phyloP scores from a whole-genome alignment of 441 rosid genomes.

The Adansonia grandidieri region DNA sequence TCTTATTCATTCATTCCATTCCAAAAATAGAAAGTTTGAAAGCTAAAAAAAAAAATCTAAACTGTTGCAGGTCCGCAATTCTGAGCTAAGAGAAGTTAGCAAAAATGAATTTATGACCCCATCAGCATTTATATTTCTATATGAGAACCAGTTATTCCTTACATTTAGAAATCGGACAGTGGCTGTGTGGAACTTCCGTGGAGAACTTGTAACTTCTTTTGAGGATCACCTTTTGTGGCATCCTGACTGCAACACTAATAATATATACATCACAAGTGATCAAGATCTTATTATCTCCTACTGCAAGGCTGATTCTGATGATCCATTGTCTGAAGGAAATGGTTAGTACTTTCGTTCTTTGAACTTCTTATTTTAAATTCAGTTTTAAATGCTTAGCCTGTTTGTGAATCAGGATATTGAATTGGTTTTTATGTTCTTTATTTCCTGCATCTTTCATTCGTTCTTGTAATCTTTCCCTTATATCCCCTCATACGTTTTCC shows the following conservation, averaged over 20 bases:
- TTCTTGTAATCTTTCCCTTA: not conserved
- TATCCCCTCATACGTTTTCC: not conserved
- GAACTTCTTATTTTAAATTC: not conserved
- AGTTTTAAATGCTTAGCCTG: not conserved
- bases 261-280: constrained; percentile 86
- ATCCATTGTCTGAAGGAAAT: constrained; percentile 70
- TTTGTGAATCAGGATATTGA: not conserved
- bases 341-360: constrained; percentile 44
- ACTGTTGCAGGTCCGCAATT: constrained; percentile 60
- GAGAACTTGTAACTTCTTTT: constrained; percentile 82
- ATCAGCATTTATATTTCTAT: constrained; percentile 75
- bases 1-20: no score
- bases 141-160: constrained; percentile 75
- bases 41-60: constrained; percentile 8
- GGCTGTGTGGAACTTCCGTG: constrained; percentile 90
- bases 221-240: constrained; percentile 89
- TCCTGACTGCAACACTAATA: constrained; percentile 94
- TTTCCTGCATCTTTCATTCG: not conserved
- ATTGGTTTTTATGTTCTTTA: not conserved
- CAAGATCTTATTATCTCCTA: constrained; percentile 94
- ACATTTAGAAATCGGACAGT: constrained; percentile 76
- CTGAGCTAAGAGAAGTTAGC: constrained; percentile 67
- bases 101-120: constrained; percentile 72
- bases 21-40: no score
- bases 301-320: constrained; percentile 85